Base-by-base conservation (phyloP, 192 early-diverging fungal species). In the Helicostylum pulchrum region DNA sequence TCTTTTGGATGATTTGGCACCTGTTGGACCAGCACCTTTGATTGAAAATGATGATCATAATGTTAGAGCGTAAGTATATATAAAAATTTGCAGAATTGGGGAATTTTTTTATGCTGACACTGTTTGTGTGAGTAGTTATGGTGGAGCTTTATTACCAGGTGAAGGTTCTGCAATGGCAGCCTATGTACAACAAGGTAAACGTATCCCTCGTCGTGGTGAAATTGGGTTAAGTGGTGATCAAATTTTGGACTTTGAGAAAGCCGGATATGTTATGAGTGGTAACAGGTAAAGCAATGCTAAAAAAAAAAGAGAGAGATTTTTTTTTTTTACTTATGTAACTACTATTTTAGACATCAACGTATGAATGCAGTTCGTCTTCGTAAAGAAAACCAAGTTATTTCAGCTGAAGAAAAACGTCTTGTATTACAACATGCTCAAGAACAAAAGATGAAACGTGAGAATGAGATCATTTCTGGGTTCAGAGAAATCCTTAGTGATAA, bases 341-440 rank as follows among this genome's bases (percentile, higher is more conserved):
- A 26, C 2, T 26, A 26, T 26, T 26, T 26, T 71, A 81, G 84
- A 42, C 94, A 97, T 74, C 83, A 87, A 52, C 84, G 93, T 46
- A 95, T 95, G 93, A 96, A 96, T 70, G 94, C 94, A 45, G 95
- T 96, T 7, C 95, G 94, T 64, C 83, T 96, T 53, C 84, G 93
- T 63, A 97, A 96, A 75, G 97, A 97, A 70, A 95, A 96, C 65
- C 97, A 99, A 77, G 92, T 95, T 62, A 94, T 97, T 59, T 91
- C 84, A 52, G 94, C 95, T 6, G 97, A 99, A 63, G 97, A 99
- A 61, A 94, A 94, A 76, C 78, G 93, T 6, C 85, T 88, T 32
- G 68, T 98, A 52, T 74, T 97, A 34, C 77, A 92, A 62, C 90
- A 92, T 65, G 91, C 86, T 65, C 91, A 95, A 56, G 93, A 97